Conservation (phyloP, 75 land plant genomes). For the Chamaecyparis obtusa region DNA sequence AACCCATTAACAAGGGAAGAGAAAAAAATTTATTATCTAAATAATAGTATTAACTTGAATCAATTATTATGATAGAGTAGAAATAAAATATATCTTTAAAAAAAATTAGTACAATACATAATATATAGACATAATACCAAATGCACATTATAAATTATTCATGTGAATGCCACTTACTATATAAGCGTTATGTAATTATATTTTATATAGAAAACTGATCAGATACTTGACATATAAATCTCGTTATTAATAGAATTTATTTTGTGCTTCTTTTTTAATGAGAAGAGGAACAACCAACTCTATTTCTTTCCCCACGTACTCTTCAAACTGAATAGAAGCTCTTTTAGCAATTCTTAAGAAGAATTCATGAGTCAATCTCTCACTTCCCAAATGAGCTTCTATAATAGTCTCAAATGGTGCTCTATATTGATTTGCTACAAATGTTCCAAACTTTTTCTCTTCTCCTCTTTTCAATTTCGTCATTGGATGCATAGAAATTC, state of each 20-base stretch:
- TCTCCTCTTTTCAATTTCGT: not conserved
- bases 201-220: too few relatives aligned
- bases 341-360: not conserved
- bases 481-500: not conserved
- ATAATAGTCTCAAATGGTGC: not conserved
- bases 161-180: too few relatives aligned
- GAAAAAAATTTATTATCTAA: too few relatives aligned
- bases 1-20: too few relatives aligned
- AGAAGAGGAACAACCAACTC: not conserved
- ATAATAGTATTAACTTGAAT: not conserved
- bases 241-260: too few relatives aligned
- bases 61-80: too few relatives aligned
- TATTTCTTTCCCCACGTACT: not conserved
- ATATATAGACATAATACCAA: too few relatives aligned
- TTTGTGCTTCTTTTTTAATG: not conserved
- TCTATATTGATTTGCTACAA: not conserved
- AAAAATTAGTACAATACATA: too few relatives aligned
- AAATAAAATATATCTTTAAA: too few relatives aligned
- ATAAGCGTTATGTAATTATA: too few relatives aligned
- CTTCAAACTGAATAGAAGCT: not conserved
- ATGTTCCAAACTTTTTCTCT: not conserved
- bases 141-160: too few relatives aligned
- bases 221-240: too few relatives aligned
- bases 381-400: not conserved
- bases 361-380: not conserved